These are phyloP conservation scores for Epichloe typhina DNA, from an alignment of 2,329 filamentous ascomycete genomes.

Conservation along the genomic window DNA sequence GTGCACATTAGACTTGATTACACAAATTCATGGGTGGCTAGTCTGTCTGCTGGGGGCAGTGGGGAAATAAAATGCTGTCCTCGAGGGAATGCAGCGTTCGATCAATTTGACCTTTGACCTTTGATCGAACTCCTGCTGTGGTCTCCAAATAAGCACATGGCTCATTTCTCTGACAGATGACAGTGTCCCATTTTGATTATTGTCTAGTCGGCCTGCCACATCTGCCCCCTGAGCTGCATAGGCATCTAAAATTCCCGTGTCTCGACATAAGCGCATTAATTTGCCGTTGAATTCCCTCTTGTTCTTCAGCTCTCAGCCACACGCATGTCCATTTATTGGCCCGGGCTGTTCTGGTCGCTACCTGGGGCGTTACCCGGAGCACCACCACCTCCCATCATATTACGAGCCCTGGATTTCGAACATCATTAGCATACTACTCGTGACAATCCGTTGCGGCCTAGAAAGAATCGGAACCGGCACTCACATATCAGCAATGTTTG, in stretches of 20 bases:
- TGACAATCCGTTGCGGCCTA: not conserved
- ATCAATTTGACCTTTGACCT: too few species aligned
- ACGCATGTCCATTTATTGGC: not conserved
- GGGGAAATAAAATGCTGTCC: too few species aligned
- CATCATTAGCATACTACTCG: not conserved
- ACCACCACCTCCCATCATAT: conserved; percentile 30
- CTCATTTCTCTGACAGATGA: too few species aligned
- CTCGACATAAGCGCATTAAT: not conserved
- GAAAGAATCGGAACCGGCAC: conserved; percentile 22
- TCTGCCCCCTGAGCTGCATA: not conserved
- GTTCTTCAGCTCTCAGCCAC: not conserved
- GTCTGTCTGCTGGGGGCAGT: too few species aligned
- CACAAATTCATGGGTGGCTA: too few species aligned
- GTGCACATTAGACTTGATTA: too few species aligned
- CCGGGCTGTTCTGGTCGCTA: conserved; percentile 4
- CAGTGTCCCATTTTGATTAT: not conserved
- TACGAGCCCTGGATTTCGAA: conserved; percentile 24
- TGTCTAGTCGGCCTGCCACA: not conserved
- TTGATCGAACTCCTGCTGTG: too few species aligned
- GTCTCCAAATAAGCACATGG: too few species aligned
- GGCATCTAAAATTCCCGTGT: not conserved
- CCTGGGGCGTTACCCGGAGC: conserved; percentile 15
- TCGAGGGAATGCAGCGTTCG: too few species aligned
- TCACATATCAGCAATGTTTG: conserved; percentile 85
- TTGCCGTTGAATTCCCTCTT: not conserved